phyloP scores from a whole-genome alignment of 148 eudicot genomes.

The Vaccinium darrowii region DNA sequence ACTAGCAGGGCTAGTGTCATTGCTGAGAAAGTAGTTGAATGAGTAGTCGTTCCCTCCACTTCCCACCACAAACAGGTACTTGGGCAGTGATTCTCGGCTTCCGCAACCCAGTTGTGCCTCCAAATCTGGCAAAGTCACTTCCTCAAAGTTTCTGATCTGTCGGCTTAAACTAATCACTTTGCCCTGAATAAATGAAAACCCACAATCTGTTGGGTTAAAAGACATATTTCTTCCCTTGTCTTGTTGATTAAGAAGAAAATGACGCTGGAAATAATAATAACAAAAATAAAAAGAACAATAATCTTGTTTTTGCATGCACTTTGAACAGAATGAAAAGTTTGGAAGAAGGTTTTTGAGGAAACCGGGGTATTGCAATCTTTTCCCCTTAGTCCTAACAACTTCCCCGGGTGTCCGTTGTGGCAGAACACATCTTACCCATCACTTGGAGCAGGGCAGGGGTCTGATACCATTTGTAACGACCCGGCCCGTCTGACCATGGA shows the following conservation, averaged over 20 bases:
- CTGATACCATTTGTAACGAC: no score
- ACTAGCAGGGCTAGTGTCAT: not conserved
- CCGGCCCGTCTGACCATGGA: no score
- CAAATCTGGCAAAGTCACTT: constrained; percentile 37
- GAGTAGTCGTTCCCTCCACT: constrained; percentile 43
- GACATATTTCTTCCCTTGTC: no score
- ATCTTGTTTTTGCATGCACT: not conserved
- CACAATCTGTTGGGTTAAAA: not conserved
- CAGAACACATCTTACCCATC: no score
- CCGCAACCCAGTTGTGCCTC: constrained; percentile 21
- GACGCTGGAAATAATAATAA: no score
- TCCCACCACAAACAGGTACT: constrained; percentile 38
- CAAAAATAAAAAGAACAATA: not conserved
- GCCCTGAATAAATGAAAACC: constrained; percentile 25
- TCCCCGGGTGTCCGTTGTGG: no score
- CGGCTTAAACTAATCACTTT: constrained; percentile 29
- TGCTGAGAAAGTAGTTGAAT: constrained; percentile 29
- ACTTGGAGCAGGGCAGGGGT: no score
- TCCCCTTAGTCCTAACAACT: no score
- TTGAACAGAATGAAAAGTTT: not conserved
- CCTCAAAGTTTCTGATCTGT: constrained; percentile 36
- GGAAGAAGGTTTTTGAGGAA: not conserved
- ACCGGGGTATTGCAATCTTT: no score
- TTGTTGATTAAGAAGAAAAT: no score
- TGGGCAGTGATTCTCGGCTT: constrained; percentile 16